Conservation (phyloP, 2,329 filamentous ascomycete species). For the Sporothrix mexicana region DNA sequence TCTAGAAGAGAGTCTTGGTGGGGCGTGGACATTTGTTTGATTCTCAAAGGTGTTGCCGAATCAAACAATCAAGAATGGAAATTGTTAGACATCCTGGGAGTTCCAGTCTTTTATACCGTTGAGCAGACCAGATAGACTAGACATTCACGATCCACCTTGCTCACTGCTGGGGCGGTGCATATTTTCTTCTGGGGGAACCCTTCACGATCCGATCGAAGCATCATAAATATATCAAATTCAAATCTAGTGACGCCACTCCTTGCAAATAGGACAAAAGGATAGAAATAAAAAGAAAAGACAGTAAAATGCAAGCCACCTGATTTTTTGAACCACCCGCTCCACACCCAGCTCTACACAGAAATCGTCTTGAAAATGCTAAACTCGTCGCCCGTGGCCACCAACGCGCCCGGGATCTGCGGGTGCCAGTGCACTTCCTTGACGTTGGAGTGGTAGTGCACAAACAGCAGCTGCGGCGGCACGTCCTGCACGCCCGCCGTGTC, state of each 20-base stretch:
- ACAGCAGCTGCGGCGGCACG: slow-evolving; percentile 91
- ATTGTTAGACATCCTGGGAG: neutral
- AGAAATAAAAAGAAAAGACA: slow-evolving; percentile 1
- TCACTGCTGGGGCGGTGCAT: neutral
- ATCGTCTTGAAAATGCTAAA: slow-evolving; percentile 89
- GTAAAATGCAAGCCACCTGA: neutral
- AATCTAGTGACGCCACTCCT: slow-evolving; percentile 23
- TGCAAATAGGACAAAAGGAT: neutral
- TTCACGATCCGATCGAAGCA: too few species aligned
- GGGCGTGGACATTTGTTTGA: too few species aligned
- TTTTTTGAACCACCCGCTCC: neutral
- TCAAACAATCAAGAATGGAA: neutral
- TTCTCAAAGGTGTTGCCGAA: neutral
- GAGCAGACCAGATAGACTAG: too few species aligned
- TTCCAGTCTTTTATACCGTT: too few species aligned
- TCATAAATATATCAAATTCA: neutral
- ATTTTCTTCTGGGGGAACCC: too few species aligned
- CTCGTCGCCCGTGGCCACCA: slow-evolving; percentile 88
- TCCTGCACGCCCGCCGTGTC: slow-evolving; percentile 86
- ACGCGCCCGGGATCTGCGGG: slow-evolving; percentile 86
- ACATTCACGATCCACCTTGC: slow-evolving; percentile 7
- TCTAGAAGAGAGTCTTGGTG: neutral
- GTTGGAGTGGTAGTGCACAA: slow-evolving; percentile 94
- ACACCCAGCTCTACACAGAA: slow-evolving; percentile 72
- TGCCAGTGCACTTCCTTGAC: slow-evolving; percentile 99